Percentiles rank a stretch among this genome's conserved stretches.
Conservation (phyloP, 306 rosid species). For the Rosa chinensis region DNA sequence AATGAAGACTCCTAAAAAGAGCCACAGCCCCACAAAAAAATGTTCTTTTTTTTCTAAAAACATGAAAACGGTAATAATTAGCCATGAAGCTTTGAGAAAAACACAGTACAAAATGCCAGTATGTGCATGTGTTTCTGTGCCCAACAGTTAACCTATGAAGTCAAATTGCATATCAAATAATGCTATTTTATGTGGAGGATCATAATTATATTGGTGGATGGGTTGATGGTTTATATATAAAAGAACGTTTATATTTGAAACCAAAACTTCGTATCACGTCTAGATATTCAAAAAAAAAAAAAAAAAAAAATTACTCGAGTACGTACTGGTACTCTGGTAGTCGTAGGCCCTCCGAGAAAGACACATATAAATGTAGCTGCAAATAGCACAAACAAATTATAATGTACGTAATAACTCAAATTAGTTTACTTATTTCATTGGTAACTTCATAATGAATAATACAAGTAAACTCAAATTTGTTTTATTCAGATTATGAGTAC, state of each 20-base stretch:
- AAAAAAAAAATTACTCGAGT: neutral
- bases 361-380: neutral
- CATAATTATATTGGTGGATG: slow-evolving; percentile 24
- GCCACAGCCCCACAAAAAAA: slow-evolving; percentile 5
- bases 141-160: slow-evolving; percentile 29
- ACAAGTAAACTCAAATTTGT: too few relatives aligned
- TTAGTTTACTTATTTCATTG: too few relatives aligned
- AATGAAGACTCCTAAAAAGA: slow-evolving; percentile 26
- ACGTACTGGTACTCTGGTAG: neutral
- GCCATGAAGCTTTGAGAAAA: slow-evolving; percentile 34
- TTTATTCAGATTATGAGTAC: too few relatives aligned
- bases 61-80: slow-evolving; percentile 28
- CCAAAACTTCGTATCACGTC: neutral
- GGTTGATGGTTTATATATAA: neutral
- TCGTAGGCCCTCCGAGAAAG: neutral
- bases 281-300: neutral
- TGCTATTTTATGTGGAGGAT: neutral
- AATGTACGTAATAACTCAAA: neutral
- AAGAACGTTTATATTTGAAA: neutral
- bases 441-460: too few relatives aligned
- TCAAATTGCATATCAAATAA: slow-evolving; percentile 19
- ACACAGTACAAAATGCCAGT: slow-evolving; percentile 18
- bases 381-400: neutral
- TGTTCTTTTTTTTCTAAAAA: neutral
- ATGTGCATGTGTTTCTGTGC: slow-evolving; percentile 38